Percentiles rank a stretch among this genome's conserved stretches.
Conservation (phyloP, 2,329 filamentous ascomycete genomes). For the Talaromyces islandicus region DNA sequence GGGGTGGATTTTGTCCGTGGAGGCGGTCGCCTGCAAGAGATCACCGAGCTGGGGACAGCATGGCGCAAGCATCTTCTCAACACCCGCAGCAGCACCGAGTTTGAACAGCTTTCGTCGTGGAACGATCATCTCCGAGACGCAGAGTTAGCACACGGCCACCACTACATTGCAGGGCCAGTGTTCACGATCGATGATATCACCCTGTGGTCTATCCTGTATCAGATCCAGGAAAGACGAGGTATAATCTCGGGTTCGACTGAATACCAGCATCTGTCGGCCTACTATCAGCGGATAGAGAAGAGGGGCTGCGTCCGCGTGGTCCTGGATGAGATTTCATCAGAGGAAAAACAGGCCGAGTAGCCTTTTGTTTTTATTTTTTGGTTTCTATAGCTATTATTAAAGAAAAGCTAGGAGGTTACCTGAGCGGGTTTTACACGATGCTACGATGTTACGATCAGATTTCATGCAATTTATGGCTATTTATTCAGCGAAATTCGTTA, state of each 20-base stretch:
- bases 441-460: not conserved
- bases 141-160: conserved; percentile 14
- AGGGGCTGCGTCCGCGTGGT: conserved; percentile 28
- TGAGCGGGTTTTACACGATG: not conserved
- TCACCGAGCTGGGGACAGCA: conserved; percentile 22
- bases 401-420: not conserved
- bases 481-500: not conserved
- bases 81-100: conserved; percentile 7
- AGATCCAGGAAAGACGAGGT: conserved; percentile 26
- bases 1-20: conserved; percentile 23
- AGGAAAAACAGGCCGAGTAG: not conserved
- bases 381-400: too few species aligned
- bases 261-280: conserved; percentile 29
- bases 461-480: not conserved
- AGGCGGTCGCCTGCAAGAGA: conserved; percentile 21
- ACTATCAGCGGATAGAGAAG: conserved; percentile 34
- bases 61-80: conserved; percentile 22
- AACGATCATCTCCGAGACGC: conserved; percentile 21
- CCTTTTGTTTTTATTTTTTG: not conserved
- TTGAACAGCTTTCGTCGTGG: conserved; percentile 24
- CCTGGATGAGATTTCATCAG: conserved; percentile 3
- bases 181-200: conserved; percentile 39
- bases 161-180: conserved; percentile 29
- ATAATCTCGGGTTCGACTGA: conserved; percentile 15
- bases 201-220: conserved; percentile 38